Base-by-base conservation (phyloP, 1,139 yeast genomes). In the Hansenula lynferdii region DNA sequence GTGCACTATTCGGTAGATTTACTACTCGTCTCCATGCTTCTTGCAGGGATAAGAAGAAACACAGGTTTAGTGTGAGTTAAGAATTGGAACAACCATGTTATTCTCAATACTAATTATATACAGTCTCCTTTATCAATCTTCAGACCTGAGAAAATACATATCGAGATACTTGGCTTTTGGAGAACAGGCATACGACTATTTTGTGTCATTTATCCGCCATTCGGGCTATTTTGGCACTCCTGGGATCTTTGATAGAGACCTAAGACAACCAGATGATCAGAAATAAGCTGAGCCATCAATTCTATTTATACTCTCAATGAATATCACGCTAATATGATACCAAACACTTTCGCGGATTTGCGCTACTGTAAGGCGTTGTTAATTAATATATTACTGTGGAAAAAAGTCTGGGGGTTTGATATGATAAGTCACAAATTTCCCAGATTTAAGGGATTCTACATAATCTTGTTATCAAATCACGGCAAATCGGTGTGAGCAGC, bases 11-110 rank as follows among this genome's bases (percentile, higher is more conserved):
- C 80, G 0, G 50, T 78, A 32, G 87, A 80, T 50, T 63, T 80
- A 42, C 70, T 81, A 2, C 61, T 82, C 41, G 61, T 80, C 16
- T 77, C 86, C 4, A 71, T 82, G 55, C 63, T 82, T 19, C 62
- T 81, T 25, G 86, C 89, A 0, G 85, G 84, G 1, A 64, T 81
- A 38, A 78, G 80, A 51, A 65, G 80, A 40, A 75, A 76, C 45
- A 80, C 86, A 0, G 89, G 87, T 0, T 65, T 71, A 42, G 70
- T 62, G 41, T 45, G 19, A 34, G 33, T 31, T 5, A 35, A 34
- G 16, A 36, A 34, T 14, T 35, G 29, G 20, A 11, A 20, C 17
- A 29, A 38, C 20, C 25, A 28, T 12, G 36, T 23, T 18, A 22
- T 23, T 20, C 27, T 23, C 20, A 28, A 24, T 22, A 2, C 28